Evolutionary conservation across 169 alveolate species (phyloP).

Genomic region (Perkinsus marinus): DNA sequence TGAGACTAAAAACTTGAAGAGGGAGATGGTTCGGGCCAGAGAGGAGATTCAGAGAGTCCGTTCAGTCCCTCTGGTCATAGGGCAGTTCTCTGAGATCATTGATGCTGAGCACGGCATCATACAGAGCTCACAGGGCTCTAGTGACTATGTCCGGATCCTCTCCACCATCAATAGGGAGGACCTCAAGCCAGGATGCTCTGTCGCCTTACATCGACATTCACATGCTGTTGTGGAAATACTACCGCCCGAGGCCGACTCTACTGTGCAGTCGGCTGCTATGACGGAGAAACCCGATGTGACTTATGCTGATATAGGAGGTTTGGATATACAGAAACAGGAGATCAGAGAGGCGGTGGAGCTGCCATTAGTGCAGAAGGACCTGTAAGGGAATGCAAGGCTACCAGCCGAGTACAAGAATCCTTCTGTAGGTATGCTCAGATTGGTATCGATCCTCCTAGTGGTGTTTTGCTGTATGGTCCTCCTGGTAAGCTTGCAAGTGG

Average conservation of each 20-base stretch:
- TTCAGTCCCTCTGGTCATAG: constrained; percentile 95
- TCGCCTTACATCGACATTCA: constrained; percentile 97
- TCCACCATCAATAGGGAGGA: constrained; percentile 96
- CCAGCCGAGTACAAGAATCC: not conserved
- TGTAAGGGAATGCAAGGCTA: constrained; percentile 26
- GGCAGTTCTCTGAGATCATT: constrained; percentile 93
- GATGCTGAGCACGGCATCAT: constrained; percentile 93
- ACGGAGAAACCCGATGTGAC: constrained; percentile 97
- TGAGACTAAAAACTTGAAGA: constrained; percentile 89
- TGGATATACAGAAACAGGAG: constrained; percentile 95
- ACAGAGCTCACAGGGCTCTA: constrained; percentile 81
- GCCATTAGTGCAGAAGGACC: constrained; percentile 95
- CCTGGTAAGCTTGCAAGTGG: constrained; percentile 61
- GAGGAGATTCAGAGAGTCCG: constrained; percentile 93
- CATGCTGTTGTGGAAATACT: constrained; percentile 94
- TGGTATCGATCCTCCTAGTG: constrained; percentile 97
- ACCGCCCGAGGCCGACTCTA: constrained; percentile 97
- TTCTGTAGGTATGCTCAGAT: constrained; percentile 65
- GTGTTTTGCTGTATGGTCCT: constrained; percentile 96
- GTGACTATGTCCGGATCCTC: constrained; percentile 90
- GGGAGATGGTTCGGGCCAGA: constrained; percentile 87
- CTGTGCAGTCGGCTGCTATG: constrained; percentile 89
- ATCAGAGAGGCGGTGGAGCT: constrained; percentile 96
- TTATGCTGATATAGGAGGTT: constrained; percentile 96
- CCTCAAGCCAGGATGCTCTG: constrained; percentile 90